Conservation (phyloP, 495 filamentous ascomycete species). For the Neurospora tetrasperma region DNA sequence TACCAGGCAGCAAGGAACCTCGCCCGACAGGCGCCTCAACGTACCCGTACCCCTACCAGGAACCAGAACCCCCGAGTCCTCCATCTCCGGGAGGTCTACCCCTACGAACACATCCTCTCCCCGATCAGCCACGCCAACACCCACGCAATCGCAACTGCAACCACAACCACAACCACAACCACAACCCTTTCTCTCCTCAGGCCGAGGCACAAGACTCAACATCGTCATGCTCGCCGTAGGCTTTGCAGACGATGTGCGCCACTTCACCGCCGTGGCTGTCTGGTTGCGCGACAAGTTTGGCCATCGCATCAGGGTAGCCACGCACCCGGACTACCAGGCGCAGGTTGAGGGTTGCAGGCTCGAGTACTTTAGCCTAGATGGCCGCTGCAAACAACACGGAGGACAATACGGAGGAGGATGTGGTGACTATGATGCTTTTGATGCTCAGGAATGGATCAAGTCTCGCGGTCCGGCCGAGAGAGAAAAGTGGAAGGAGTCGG, state of each 20-base stretch:
- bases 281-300: conserved; percentile 35
- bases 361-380: conserved; percentile 52
- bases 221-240: conserved; percentile 57
- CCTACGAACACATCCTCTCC: neutral
- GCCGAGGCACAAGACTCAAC: conserved; percentile 30
- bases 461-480: conserved; percentile 46
- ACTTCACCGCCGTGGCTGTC: conserved; percentile 47
- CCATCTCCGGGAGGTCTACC: neutral
- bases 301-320: conserved; percentile 55
- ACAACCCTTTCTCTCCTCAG: neutral
- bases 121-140: neutral
- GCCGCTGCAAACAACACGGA: neutral
- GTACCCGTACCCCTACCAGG: neutral
- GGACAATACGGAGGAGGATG: conserved; percentile 30
- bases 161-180: neutral
- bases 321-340: conserved; percentile 48
- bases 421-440: conserved; percentile 52
- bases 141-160: neutral
- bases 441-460: conserved; percentile 27
- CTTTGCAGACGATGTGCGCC: conserved; percentile 52
- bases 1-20: neutral
- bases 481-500: conserved; percentile 35
- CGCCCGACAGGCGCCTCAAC: neutral
- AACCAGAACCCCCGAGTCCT: neutral
- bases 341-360: conserved; percentile 45